Percentiles rank a stretch among this genome's conserved stretches.
Evolutionary conservation across 78 protist species (phyloP).

Genomic region (Diacronema lutheri): DNA sequence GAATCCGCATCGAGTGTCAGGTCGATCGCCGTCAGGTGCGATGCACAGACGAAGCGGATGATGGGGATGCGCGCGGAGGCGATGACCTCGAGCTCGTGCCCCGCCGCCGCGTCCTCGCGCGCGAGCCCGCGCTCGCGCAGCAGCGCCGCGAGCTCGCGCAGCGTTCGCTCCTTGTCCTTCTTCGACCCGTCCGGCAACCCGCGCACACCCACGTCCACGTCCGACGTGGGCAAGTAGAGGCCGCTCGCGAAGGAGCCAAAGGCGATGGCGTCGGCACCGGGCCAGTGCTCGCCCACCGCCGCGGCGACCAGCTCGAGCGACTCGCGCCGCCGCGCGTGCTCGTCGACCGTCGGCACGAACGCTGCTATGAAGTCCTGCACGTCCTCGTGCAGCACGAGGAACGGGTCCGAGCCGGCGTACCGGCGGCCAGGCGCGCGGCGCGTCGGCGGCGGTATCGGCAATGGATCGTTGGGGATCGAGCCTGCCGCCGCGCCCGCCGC

Average conservation of each 20-base stretch:
- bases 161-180: too few relatives aligned
- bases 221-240: constrained; percentile 47
- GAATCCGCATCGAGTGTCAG: constrained; percentile 53
- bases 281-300: not conserved
- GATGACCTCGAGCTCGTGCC: constrained; percentile 41
- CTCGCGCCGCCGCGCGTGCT: not conserved
- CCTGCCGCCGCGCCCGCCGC: too few relatives aligned
- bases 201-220: constrained; percentile 41
- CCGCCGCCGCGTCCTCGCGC: not conserved
- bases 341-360: not conserved
- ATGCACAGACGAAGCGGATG: constrained; percentile 40
- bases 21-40: constrained; percentile 49
- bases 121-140: not conserved
- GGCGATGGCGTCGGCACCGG: not conserved
- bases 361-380: not conserved
- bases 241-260: constrained; percentile 43
- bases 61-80: constrained; percentile 66
- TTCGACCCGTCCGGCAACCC: not conserved
- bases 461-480: too few relatives aligned
- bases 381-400: not conserved
- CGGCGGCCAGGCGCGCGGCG: not conserved
- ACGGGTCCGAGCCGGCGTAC: not conserved
- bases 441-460: too few relatives aligned
- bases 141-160: not conserved
- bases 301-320: not conserved